These are phyloP conservation scores for Leccinellum luteum DNA, from an alignment of 768 basidiomycete genomes.

Conservation along the genomic window DNA sequence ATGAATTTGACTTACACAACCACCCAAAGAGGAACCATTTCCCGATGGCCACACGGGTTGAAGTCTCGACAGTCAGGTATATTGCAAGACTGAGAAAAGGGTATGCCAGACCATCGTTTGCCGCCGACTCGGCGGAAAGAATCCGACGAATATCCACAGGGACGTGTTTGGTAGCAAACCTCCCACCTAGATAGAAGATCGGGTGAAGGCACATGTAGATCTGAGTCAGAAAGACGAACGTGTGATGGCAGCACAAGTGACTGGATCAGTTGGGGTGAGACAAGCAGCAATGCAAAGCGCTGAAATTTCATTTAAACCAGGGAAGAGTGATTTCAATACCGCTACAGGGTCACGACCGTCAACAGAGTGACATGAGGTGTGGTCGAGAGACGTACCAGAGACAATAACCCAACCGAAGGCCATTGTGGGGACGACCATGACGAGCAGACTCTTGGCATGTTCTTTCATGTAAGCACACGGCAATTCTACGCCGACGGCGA, in stretches of 20 bases:
- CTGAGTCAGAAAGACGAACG: constrained; percentile 37
- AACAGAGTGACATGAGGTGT: neutral
- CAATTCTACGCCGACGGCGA: constrained; percentile 93
- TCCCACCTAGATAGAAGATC: constrained; percentile 50
- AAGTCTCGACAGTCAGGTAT: constrained; percentile 75
- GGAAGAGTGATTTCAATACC: constrained; percentile 71
- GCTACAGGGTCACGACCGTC: constrained; percentile 34
- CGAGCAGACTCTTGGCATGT: constrained; percentile 67
- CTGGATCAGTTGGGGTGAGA: constrained; percentile 92
- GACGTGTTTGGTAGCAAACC: constrained; percentile 67
- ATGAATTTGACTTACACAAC: constrained; percentile 46
- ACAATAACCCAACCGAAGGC: constrained; percentile 80
- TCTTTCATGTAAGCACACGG: constrained; percentile 80
- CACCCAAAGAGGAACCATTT: constrained; percentile 89
- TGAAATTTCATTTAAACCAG: constrained; percentile 65
- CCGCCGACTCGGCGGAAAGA: constrained; percentile 85
- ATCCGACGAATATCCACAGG: constrained; percentile 75
- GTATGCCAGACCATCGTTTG: constrained; percentile 95
- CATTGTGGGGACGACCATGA: constrained; percentile 82
- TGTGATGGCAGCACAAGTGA: constrained; percentile 82
- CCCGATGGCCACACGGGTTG: constrained; percentile 59
- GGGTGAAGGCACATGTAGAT: neutral
- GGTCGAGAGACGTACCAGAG: constrained; percentile 45
- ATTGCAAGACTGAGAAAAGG: constrained; percentile 87
- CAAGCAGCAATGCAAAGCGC: constrained; percentile 86